Conservation (phyloP, 1,139 yeast genomes). For the Pichia sp. region DNA sequence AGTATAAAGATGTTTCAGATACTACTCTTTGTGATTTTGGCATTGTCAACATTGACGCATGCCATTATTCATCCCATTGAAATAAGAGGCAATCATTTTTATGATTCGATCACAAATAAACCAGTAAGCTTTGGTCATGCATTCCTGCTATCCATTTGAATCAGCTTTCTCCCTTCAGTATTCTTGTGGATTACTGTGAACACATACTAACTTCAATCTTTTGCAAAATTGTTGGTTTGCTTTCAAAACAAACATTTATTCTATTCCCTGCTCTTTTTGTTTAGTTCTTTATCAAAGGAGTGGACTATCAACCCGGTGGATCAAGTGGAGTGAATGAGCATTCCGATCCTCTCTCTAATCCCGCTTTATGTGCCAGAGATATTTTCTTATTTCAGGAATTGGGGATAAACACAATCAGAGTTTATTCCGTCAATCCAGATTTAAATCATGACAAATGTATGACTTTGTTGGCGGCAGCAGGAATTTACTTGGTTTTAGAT, state of each 20-base stretch:
- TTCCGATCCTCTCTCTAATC: constrained; percentile 72
- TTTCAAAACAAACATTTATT: background rate
- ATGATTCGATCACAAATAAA: constrained; percentile 68
- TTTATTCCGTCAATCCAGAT: constrained; percentile 80
- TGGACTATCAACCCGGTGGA: constrained; percentile 73
- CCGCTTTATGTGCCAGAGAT: constrained; percentile 67
- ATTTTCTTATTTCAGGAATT: constrained; percentile 66
- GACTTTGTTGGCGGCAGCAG: constrained; percentile 86
- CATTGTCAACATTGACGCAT: background rate
- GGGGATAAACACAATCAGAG: constrained; percentile 79
- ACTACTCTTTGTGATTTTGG: background rate
- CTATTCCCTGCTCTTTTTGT: background rate
- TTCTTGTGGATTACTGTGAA: too few relatives aligned
- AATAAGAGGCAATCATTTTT: constrained; percentile 65
- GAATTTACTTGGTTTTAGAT: constrained; percentile 84
- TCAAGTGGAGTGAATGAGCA: constrained; percentile 50
- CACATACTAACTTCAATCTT: too few relatives aligned
- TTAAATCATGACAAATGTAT: constrained; percentile 86
- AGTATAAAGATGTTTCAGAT: background rate
- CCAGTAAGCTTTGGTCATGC: constrained; percentile 47
- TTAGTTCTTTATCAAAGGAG: constrained; percentile 73
- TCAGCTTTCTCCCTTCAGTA: too few relatives aligned
- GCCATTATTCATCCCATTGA: constrained; percentile 50
- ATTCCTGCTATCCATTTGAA: background rate
- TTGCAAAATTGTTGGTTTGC: background rate